Base-by-base conservation (phyloP, 140 eudicot species). In the Stevia rebaudiana region DNA sequence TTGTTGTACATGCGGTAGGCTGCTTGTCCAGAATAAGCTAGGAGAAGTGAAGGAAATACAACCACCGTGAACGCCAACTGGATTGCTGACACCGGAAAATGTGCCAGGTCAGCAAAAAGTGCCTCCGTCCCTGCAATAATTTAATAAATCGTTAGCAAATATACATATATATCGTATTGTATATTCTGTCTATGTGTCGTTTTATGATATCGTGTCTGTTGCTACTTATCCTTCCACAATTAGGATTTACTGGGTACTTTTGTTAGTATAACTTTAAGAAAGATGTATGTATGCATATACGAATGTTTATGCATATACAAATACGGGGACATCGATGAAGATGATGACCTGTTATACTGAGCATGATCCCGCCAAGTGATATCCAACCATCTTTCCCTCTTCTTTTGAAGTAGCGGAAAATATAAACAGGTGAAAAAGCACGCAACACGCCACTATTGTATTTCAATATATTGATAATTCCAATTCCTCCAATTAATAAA, bases 281-380 rank as follows among this genome's bases (percentile, higher is more conserved):
- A 61, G 8, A 47, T 24, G 59, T 23, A 58, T 31, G 30, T 43
- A n/a, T 13, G 40, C 6, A 13, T 13, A 13, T 43, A 43, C 15
- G 49, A 6, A 39, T 22, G 10, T 41, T 18, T 54, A 22, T 35
- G 25, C 3, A 23, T 2, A 37, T 21, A 35, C 19, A 24, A 2
- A 8, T 15, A 10, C 3, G 9, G 15, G 4, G 16, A 33, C 10
- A 44, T 51, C 30, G 43, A 58, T 5, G 24, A 47, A 44, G 63
- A 58, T 44, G 67, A 53, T 60, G 43, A 84, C 97, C 97, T 22
- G 98, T 91, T 75, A 91, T 84, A 68, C 98, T 82, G 43, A 91
- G 98, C 94, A 91, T 76, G 74, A 91, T 79, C 17, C 96, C 98
- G 39, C 98, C 98, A 7, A 91, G 94, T 18, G 98, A 91, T 8